Conservation (phyloP, 495 filamentous ascomycete species). For the Neurospora tetraspora region DNA sequence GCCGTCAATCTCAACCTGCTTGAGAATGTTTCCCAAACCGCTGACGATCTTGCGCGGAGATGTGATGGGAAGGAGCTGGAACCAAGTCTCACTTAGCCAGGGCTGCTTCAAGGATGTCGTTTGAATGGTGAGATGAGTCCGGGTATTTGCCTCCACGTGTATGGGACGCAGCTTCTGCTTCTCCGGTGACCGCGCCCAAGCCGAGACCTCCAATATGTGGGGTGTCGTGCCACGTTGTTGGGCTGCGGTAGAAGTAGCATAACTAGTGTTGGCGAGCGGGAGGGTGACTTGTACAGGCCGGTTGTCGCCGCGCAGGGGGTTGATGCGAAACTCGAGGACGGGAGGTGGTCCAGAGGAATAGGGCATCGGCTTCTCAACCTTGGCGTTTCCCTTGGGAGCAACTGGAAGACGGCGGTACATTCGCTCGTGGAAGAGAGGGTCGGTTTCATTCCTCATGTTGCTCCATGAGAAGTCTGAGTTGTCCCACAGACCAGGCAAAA, state of each 20-base stretch:
- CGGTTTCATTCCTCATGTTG: neutral
- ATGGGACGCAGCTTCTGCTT: constrained; percentile 6
- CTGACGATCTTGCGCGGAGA: constrained; percentile 50
- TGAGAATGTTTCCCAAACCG: constrained; percentile 76
- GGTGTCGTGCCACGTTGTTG: constrained; percentile 54
- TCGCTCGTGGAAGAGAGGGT: neutral
- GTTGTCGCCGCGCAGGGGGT: neutral
- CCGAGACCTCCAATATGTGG: constrained; percentile 41
- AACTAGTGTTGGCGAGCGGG: constrained; percentile 69
- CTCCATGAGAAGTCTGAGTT: neutral
- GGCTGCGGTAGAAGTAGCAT: constrained; percentile 18
- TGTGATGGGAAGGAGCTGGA: constrained; percentile 57
- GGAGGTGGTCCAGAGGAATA: neutral
- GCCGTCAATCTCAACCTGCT: constrained; percentile 47
- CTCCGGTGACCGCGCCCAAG: constrained; percentile 33
- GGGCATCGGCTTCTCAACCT: constrained; percentile 4
- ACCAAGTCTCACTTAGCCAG: constrained; percentile 2
- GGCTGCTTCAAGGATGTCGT: neutral
- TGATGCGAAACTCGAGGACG: constrained; percentile 8
- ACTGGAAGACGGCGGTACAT: neutral
- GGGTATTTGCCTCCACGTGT: constrained; percentile 11
- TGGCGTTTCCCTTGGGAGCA: neutral
- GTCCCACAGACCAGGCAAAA: constrained; percentile 27
- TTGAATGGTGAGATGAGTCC: constrained; percentile 17
- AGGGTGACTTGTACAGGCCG: constrained; percentile 31